Evolutionary conservation across 768 basidiomycete species (phyloP).

Genomic region (Nevesoporus exiguus): DNA sequence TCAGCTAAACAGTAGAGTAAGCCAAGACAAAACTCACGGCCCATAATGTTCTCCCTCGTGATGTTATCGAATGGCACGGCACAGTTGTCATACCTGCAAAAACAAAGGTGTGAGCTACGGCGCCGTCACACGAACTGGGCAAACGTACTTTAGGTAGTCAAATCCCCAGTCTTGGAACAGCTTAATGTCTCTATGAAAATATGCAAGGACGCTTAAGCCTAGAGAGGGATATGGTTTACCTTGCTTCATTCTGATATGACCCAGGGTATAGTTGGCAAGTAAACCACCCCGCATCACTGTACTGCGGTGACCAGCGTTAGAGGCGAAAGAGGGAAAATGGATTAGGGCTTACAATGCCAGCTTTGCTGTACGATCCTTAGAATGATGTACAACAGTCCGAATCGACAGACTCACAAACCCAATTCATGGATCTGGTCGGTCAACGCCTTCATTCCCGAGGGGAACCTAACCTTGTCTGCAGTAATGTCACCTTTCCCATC

Average conservation of each 20-base stretch:
- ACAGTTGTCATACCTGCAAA: constrained; percentile 56
- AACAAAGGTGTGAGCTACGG: neutral
- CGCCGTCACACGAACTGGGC: neutral
- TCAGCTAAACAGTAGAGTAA: neutral
- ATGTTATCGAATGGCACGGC: constrained; percentile 57
- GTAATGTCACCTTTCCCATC: neutral
- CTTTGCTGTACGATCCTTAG: constrained; percentile 38
- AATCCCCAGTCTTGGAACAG: constrained; percentile 66
- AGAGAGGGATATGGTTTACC: constrained; percentile 30
- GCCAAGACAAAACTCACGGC: constrained; percentile 38
- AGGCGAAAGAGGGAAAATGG: neutral
- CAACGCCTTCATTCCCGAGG: constrained; percentile 54
- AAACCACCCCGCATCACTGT: constrained; percentile 67
- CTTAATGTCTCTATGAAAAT: constrained; percentile 45
- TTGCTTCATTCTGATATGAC: constrained; percentile 59
- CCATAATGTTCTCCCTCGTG: constrained; percentile 53
- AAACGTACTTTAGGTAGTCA: constrained; percentile 55
- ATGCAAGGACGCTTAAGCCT: neutral
- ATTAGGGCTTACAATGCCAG: constrained; percentile 50
- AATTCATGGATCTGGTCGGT: constrained; percentile 53
- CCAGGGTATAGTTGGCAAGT: constrained; percentile 65
- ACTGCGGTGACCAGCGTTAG: constrained; percentile 35
- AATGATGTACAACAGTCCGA: too few species aligned
- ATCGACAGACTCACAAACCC: constrained; percentile 46
- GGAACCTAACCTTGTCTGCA: constrained; percentile 49